Base-by-base conservation (phyloP, 2,329 filamentous ascomycete species). In the Pseudonectria foliicola region DNA sequence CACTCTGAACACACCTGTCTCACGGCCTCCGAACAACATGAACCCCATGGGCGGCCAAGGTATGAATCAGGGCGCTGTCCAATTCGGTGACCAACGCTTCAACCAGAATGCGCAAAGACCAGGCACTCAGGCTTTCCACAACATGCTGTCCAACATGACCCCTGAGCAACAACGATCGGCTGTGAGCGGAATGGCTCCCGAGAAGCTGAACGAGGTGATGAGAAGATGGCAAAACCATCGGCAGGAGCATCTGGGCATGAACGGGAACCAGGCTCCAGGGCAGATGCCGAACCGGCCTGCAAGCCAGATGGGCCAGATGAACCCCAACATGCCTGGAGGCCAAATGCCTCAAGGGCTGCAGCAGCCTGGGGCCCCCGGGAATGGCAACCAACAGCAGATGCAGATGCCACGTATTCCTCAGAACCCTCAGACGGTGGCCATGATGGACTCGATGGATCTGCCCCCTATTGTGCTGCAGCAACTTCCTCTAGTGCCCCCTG, bases 71-170 rank as follows among this genome's bases (percentile, higher is more conserved):
- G 64, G 56, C 4, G 66, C 61, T 32, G 57, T 63, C 3, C 66
- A 64, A 3, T 76, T 77, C 48, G 68, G 65, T 12, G 66, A 69
- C 37, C 64, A 67, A 18, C 57, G 71, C 4, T 79, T 80, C 46
- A 73, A 68, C 43, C 71, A 74, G 48, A 61, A 55, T 35, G 71
- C 68, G 25, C 68, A 68, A 34, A 59, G 68, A 31, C 64, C 64
- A 3, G 66, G 63, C 45, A 61, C 61, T 45, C 53, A 63, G 34
- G 55, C 63, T 21, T 52, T 70, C 40, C 58, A 61, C 25, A 54
- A 45, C 8, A 64, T 73, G 54, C 44, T 73, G 14, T 49, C 56
- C 23, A 63, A 57, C 29, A 65, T 80, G 59, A 53, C 54, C 2
- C 55, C 57, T 0, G 71, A 76, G 18, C 18, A 21, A 12, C 63